phyloP scores from a whole-genome alignment of 2,329 filamentous ascomycete species.

The Bimuria novae-zelandiae region DNA sequence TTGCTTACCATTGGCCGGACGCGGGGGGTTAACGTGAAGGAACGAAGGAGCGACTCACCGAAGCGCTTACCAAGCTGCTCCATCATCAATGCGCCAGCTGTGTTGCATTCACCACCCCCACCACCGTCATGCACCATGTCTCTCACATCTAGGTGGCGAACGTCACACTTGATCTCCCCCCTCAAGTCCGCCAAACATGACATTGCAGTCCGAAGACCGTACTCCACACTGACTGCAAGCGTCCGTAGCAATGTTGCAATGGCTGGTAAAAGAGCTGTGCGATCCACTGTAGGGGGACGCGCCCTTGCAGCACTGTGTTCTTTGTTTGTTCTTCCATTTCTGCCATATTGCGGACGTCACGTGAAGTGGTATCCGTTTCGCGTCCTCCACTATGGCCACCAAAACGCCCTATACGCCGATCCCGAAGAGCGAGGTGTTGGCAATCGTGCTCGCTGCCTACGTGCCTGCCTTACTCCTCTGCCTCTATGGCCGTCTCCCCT shows the following conservation, averaged over 20 bases:
- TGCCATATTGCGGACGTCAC: not conserved
- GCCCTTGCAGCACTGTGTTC: conserved; percentile 3
- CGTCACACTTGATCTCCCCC: no score
- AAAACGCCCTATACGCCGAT: not conserved
- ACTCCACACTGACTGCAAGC: not conserved
- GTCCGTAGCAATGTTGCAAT: not conserved
- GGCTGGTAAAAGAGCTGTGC: conserved; percentile 5
- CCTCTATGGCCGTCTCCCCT: conserved; percentile 1
- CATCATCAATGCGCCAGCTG: no score
- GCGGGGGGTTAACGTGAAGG: no score
- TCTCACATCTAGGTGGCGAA: not conserved
- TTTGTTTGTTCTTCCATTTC: no score
- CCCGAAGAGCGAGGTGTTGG: not conserved
- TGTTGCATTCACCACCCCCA: no score
- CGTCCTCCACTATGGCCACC: not conserved
- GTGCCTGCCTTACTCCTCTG: not conserved
- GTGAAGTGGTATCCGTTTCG: not conserved
- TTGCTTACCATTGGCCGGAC: no score
- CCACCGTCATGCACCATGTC: not conserved
- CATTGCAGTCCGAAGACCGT: not conserved
- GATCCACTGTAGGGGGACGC: not conserved
- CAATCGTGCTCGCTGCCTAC: not conserved
- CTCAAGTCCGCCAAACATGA: not conserved
- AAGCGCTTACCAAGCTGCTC: no score
- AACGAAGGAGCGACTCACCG: not conserved